phyloP scores from a whole-genome alignment of 768 basidiomycete genomes.

The Termitomyces titanicus region DNA sequence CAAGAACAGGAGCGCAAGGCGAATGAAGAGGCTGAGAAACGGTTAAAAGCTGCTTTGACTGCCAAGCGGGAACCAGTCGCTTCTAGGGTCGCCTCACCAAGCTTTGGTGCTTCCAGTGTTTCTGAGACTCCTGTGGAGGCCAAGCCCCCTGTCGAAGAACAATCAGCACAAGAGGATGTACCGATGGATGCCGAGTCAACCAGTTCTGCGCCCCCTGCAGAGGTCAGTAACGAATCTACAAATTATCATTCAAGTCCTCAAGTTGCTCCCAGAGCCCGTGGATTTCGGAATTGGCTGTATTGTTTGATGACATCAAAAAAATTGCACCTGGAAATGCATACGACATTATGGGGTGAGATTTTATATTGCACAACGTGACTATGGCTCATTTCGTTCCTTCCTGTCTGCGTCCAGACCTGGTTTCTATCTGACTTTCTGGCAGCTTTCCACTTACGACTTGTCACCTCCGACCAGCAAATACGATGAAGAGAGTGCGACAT shows the following conservation, averaged over 20 bases:
- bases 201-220: constrained; percentile 26
- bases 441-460: constrained; percentile 88
- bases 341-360: constrained; percentile 67
- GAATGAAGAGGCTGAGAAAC: constrained; percentile 75
- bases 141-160: constrained; percentile 24
- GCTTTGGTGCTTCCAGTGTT: constrained; percentile 25
- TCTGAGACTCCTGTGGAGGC: constrained; percentile 22
- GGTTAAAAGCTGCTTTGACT: constrained; percentile 74
- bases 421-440: constrained; percentile 98
- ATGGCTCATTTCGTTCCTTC: constrained; percentile 5
- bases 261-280: constrained; percentile 59
- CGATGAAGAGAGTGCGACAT: constrained; percentile 65
- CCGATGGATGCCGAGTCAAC: constrained; percentile 50
- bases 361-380: neutral
- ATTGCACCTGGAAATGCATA: constrained; percentile 64
- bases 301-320: constrained; percentile 75
- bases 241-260: neutral
- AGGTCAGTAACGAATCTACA: constrained; percentile 29
- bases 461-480: constrained; percentile 74
- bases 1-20: constrained; percentile 68
- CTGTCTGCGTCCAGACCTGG: constrained; percentile 54
- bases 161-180: constrained; percentile 34
- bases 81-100: constrained; percentile 67
- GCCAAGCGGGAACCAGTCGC: constrained; percentile 70
- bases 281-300: constrained; percentile 66